phyloP scores from a whole-genome alignment of 2,329 filamentous ascomycete genomes.

The Botrytis fragariae region DNA sequence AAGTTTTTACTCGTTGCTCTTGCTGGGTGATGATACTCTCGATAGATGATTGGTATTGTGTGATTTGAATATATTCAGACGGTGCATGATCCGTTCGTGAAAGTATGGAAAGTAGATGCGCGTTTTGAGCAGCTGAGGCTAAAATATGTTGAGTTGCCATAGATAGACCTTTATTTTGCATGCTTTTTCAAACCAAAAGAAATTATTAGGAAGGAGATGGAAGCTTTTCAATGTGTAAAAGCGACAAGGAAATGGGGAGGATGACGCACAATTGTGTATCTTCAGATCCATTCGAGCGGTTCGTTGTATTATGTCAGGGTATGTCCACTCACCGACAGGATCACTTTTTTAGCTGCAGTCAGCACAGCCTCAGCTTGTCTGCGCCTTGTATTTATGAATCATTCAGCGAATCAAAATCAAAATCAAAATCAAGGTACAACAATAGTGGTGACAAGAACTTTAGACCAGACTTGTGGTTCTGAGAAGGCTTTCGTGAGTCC shows the following conservation, averaged over 20 bases:
- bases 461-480: background rate
- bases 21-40: constrained; percentile 40
- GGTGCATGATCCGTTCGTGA: constrained; percentile 49
- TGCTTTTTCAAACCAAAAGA: background rate
- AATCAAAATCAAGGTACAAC: background rate
- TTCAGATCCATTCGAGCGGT: background rate
- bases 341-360: background rate
- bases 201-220: background rate
- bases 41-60: constrained; percentile 47
- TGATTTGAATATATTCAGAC: constrained; percentile 47
- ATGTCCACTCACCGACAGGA: background rate
- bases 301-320: background rate
- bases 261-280: background rate
- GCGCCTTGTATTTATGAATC: constrained; percentile 10
- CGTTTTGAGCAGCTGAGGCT: constrained; percentile 12
- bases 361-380: constrained; percentile 6
- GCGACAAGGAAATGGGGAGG: background rate
- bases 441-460: background rate
- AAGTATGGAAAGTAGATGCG: constrained; percentile 45
- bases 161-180: background rate
- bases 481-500: background rate
- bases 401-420: background rate
- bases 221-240: background rate
- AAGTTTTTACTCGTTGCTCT: constrained; percentile 42
- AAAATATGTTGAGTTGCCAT: constrained; percentile 17